Evolutionary conservation across 768 basidiomycete genomes (phyloP), one percentile per base, ranked within the genome.

Genomic region (Strobilomyces confusus): DNA sequence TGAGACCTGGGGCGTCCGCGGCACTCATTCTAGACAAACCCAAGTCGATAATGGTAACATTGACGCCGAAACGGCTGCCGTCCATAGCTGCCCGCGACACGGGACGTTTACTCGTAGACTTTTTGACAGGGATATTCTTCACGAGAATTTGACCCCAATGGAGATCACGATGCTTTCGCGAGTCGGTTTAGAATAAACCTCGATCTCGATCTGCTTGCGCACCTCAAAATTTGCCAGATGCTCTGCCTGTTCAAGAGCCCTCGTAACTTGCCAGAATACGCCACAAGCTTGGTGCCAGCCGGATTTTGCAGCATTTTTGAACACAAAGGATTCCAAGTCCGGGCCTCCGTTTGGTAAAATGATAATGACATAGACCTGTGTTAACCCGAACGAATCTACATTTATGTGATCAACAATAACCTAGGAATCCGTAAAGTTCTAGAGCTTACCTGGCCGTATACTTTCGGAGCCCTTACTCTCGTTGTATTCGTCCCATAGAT

Each of bases 111-210:
- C 51, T 71, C 66, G 44, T 75, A 44, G 8, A 67, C 54, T 59
- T 75, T 69, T 44, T 65, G 48, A 61, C 56, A 22, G 77, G 70
- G 4, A 79, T 52, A 54, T 78, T 76, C 63, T 85, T 84, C 44
- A 98, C 83, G 9, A 99, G 78, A 46, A 99, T 89, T 69, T 99
- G 97, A 20, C 97, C 97, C 83, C 92, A 92, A 63, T 99, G 97
- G n/a, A 99, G 81, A 69, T 99, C 97, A 30, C 97, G 92, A 71
- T 99, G 97, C 95, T 99, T 63, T 45, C 33, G 32, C 5, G 46
- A 20, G 38, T 26, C 26, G 44, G 48, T 56, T 29, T 20, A n/a
- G n/a, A 29, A 41, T 20, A 50, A 19, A 43, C 25, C 4, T 43
- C 15, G 42, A 42, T 30, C 14, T 7, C 17, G 8, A 48, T 34